Percentiles rank a stretch among this genome's conserved stretches.
Evolutionary conservation across 2,329 filamentous ascomycete genomes (phyloP).

Genomic region (Iodosphaeria phyllophila): DNA sequence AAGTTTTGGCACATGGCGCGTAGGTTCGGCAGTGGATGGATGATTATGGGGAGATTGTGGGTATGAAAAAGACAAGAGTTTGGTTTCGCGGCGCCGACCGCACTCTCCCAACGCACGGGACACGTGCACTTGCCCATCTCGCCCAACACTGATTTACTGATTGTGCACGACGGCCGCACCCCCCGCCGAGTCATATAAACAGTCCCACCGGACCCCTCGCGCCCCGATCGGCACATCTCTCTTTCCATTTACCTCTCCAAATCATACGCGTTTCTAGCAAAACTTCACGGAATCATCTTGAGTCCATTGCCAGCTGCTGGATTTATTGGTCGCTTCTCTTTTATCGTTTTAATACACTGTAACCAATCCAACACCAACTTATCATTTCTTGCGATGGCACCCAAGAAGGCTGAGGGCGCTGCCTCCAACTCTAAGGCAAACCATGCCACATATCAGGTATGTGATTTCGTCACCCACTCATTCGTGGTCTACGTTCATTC

Average conservation of each 20-base stretch:
- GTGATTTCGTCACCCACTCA: slow-evolving; percentile 13
- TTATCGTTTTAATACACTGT: neutral
- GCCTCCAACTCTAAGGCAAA: slow-evolving; percentile 30
- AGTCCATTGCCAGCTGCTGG: neutral
- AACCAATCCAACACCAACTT: slow-evolving; percentile 7
- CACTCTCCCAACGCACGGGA: too few species aligned
- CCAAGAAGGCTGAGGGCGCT: slow-evolving; percentile 33
- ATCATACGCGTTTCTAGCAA: too few species aligned
- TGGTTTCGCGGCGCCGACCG: too few species aligned
- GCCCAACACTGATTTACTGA: slow-evolving; percentile 26
- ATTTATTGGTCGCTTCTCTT: neutral
- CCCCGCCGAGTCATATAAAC: slow-evolving; percentile 42
- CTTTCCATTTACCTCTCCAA: slow-evolving; percentile 9
- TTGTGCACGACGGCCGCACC: slow-evolving; percentile 24
- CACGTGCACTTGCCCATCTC: too few species aligned
- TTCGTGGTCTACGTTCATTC: slow-evolving; percentile 3
- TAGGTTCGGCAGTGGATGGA: too few species aligned
- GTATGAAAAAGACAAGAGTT: too few species aligned
- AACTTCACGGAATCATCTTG: slow-evolving; percentile 4
- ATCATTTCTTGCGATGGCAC: slow-evolving; percentile 29
- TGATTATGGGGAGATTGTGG: too few species aligned
- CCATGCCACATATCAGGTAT: slow-evolving; percentile 41
- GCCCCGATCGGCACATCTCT: slow-evolving; percentile 19
- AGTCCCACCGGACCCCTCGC: slow-evolving; percentile 32
- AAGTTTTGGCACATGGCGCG: too few species aligned